phyloP scores from a whole-genome alignment of 768 basidiomycete genomes.

The Tephrocybe sp. region DNA sequence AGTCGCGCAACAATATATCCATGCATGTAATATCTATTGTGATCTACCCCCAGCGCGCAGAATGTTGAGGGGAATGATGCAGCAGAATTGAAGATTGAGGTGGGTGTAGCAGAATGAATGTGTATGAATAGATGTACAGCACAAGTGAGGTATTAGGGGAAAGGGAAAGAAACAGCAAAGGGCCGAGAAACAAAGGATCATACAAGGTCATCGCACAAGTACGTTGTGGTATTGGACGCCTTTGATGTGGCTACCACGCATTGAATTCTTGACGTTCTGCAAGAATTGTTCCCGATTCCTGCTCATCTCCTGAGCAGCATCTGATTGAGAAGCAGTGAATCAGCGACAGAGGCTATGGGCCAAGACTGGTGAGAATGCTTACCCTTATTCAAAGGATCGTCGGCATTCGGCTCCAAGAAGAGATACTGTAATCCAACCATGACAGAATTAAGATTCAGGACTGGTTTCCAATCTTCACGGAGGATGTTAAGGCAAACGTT shows the following conservation, averaged over 20 bases:
- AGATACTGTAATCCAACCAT: constrained; percentile 99
- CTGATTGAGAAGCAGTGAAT: constrained; percentile 39
- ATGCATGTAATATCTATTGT: constrained; percentile 27
- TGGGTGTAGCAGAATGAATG: constrained; percentile 27
- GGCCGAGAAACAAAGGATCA: constrained; percentile 16
- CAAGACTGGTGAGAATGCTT: constrained; percentile 19
- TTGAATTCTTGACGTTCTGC: constrained; percentile 80
- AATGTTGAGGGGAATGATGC: constrained; percentile 19
- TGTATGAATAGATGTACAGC: constrained; percentile 32
- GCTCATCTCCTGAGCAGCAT: constrained; percentile 93
- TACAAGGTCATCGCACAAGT: constrained; percentile 36
- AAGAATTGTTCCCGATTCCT: constrained; percentile 83
- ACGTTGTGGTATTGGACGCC: constrained; percentile 82
- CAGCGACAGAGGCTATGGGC: not conserved
- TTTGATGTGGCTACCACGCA: constrained; percentile 79
- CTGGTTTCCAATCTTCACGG: constrained; percentile 99
- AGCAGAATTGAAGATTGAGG: constrained; percentile 24
- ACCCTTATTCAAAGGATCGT: constrained; percentile 99
- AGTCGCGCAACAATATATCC: constrained; percentile 23
- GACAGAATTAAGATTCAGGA: constrained; percentile 94
- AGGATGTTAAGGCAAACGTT: constrained; percentile 98
- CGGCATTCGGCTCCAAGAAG: constrained; percentile 97
- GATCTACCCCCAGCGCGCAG: constrained; percentile 30
- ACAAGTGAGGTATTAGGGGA: constrained; percentile 26
- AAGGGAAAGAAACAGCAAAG: constrained; percentile 18